Conservation (phyloP, 495 filamentous ascomycete genomes). For the Delitschia confertaspora region DNA sequence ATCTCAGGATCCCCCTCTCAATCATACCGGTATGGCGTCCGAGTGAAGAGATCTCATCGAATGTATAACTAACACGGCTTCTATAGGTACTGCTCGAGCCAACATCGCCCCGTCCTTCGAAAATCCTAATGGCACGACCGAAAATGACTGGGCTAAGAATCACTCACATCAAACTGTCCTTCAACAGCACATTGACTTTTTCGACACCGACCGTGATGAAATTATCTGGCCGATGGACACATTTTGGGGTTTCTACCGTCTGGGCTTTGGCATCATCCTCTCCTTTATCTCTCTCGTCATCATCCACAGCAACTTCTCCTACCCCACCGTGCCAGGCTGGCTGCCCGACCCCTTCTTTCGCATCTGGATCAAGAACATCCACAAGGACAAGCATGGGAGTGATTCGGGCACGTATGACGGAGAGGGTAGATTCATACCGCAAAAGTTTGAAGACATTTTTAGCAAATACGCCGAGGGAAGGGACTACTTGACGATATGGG, state of each 20-base stretch:
- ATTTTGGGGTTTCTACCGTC: constrained; percentile 43
- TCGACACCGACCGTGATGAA: constrained; percentile 44
- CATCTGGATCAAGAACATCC: constrained; percentile 9
- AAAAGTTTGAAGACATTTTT: constrained; percentile 24
- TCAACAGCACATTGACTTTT: constrained; percentile 49
- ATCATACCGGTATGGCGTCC: constrained; percentile 1
- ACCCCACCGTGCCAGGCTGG: constrained; percentile 6
- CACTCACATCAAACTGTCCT: constrained; percentile 34
- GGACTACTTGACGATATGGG: constrained; percentile 9
- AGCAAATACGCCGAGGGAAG: constrained; percentile 13
- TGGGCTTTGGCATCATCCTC: constrained; percentile 39
- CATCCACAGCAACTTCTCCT: constrained; percentile 18
- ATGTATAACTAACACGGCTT: background rate
- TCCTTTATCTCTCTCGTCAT: constrained; percentile 12
- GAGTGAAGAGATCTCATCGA: background rate
- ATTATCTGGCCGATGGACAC: constrained; percentile 47
- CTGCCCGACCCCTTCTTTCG: constrained; percentile 21
- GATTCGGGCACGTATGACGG: constrained; percentile 16
- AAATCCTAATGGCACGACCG: constrained; percentile 9
- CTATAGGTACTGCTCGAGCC: constrained; percentile 11
- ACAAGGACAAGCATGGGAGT: constrained; percentile 20
- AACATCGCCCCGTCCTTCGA: constrained; percentile 9
- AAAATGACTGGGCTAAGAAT: constrained; percentile 3
- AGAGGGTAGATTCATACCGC: constrained; percentile 12
- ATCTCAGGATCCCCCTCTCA: background rate